Conservation (phyloP, 495 filamentous ascomycete genomes). For the Massariosphaeria phaeospora region DNA sequence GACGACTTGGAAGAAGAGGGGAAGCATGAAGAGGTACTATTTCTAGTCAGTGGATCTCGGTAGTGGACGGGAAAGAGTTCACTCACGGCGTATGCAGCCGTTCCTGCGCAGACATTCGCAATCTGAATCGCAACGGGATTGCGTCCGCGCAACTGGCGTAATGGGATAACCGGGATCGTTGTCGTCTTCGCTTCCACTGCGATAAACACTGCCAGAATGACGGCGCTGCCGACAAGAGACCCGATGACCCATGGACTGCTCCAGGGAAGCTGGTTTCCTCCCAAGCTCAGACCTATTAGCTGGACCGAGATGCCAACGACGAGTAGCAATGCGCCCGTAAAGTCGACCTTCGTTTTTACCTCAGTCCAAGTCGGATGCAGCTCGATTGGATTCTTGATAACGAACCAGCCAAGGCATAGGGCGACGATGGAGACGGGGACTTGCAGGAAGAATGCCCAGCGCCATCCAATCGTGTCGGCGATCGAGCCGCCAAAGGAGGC, state of each 20-base stretch:
- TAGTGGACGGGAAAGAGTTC: background rate
- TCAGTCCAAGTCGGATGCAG: slow-evolving; percentile 30
- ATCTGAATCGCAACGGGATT: slow-evolving; percentile 52
- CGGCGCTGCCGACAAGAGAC: slow-evolving; percentile 49
- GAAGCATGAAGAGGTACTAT: slow-evolving; percentile 62
- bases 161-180: slow-evolving; percentile 58
- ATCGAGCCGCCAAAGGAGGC: slow-evolving; percentile 48
- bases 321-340: slow-evolving; percentile 52
- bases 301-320: slow-evolving; percentile 55
- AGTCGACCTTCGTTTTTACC: slow-evolving; percentile 54
- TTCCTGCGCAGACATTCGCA: slow-evolving; percentile 57
- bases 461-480: slow-evolving; percentile 49
- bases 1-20: slow-evolving; percentile 60
- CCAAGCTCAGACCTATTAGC: slow-evolving; percentile 55
- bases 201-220: slow-evolving; percentile 50
- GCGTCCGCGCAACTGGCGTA: slow-evolving; percentile 51
- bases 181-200: slow-evolving; percentile 52
- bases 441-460: slow-evolving; percentile 49
- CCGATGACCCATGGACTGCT: slow-evolving; percentile 51
- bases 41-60: background rate
- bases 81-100: slow-evolving; percentile 61
- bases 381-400: slow-evolving; percentile 41
- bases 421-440: slow-evolving; percentile 51
- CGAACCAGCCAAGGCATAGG: slow-evolving; percentile 50
- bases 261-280: slow-evolving; percentile 61